Evolutionary conservation across 202 grass and related monocot genomes (phyloP).

Genomic region (Panicum virgatum): DNA sequence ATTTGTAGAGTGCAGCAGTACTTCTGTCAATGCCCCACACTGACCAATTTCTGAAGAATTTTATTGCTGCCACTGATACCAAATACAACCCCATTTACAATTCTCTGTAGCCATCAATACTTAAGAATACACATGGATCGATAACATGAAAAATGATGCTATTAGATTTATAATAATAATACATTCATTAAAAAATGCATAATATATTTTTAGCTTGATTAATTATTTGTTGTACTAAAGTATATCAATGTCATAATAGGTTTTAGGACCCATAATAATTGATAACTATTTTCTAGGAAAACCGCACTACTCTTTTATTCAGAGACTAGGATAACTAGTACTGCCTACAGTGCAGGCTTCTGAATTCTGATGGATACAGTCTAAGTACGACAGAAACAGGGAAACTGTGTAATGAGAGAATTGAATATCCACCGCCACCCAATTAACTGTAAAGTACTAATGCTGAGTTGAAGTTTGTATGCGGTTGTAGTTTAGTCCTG

Average conservation of each 20-base stretch:
- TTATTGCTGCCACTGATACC: neutral
- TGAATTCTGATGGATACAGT: too few species aligned
- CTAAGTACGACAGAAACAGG: neutral
- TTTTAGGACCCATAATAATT: too few species aligned
- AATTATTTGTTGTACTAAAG: too few species aligned
- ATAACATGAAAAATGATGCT: too few species aligned
- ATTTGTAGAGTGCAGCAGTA: neutral
- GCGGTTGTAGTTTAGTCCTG: neutral
- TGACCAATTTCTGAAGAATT: neutral
- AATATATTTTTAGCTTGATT: neutral
- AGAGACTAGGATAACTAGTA: too few species aligned
- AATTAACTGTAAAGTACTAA: neutral
- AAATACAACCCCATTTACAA: neutral
- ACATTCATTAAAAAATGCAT: neutral
- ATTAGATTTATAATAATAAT: neutral
- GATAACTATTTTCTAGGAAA: too few species aligned
- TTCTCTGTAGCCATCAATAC: neutral
- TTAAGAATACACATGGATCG: neutral
- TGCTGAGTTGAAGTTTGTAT: neutral
- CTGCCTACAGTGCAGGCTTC: too few species aligned
- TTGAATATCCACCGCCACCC: conserved; percentile 49
- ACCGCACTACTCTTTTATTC: too few species aligned
- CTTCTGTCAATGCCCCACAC: neutral
- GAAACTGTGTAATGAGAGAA: neutral
- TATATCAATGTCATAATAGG: too few species aligned